A percentile compares a stretch with the other conserved stretches of the same genome.
Conservation (phyloP, 176 grass and related monocot species). For the Leersia perrieri region DNA sequence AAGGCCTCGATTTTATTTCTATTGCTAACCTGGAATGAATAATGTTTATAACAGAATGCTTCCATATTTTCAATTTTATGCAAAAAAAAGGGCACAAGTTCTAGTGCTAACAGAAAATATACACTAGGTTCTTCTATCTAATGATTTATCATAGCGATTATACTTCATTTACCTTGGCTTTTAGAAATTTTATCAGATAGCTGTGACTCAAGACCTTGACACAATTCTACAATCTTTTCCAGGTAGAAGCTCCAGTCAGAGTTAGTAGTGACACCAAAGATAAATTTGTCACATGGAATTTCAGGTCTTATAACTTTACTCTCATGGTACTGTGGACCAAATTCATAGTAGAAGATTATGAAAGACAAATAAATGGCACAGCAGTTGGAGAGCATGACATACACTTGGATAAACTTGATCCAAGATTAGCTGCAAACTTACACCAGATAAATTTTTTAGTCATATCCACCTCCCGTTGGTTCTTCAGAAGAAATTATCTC, state of each 20-base stretch:
- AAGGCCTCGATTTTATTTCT: neutral
- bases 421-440: constrained; percentile 46
- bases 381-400: constrained; percentile 42
- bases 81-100: neutral
- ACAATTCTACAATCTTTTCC: constrained; percentile 24
- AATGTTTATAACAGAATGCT: neutral
- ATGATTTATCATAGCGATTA: neutral
- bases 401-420: constrained; percentile 70
- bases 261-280: constrained; percentile 39
- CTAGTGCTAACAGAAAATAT: neutral
- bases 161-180: neutral
- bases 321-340: constrained; percentile 66
- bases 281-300: constrained; percentile 54
- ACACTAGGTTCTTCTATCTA: neutral
- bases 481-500: constrained; percentile 62
- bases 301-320: constrained; percentile 57
- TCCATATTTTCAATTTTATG: neutral
- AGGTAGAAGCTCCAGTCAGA: constrained; percentile 51
- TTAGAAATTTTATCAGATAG: neutral
- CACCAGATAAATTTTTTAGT: constrained; percentile 52
- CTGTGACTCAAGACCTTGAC: neutral
- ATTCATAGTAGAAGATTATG: constrained; percentile 58
- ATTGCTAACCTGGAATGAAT: neutral
- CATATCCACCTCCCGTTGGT: constrained; percentile 59
- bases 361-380: constrained; percentile 60